Evolutionary conservation across 2,329 filamentous ascomycete species (phyloP).

Genomic region (Talaromyces sp.): DNA sequence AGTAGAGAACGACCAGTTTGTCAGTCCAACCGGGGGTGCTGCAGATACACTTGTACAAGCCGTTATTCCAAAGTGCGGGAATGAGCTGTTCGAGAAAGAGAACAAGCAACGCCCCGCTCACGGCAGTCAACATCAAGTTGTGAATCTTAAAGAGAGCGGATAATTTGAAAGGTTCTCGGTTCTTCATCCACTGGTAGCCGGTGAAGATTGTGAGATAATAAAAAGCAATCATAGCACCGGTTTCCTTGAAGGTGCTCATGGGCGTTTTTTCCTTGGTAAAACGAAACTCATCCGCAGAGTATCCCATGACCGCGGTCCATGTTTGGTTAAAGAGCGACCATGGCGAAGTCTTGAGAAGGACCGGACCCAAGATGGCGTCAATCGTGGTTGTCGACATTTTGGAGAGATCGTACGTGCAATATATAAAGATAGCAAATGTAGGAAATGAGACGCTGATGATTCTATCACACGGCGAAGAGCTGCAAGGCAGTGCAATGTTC

Average conservation of each 20-base stretch:
- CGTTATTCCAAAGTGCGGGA: slow-evolving; percentile 71
- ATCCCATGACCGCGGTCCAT: slow-evolving; percentile 69
- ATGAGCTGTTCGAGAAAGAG: slow-evolving; percentile 84
- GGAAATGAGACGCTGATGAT: not conserved
- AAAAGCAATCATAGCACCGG: slow-evolving; percentile 65
- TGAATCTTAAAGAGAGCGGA: slow-evolving; percentile 82
- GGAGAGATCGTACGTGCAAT: slow-evolving; percentile 3
- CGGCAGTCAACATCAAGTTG: slow-evolving; percentile 82
- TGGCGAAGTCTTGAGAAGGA: slow-evolving; percentile 38
- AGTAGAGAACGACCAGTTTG: slow-evolving; percentile 83
- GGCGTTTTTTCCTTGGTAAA: slow-evolving; percentile 75
- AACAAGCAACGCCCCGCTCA: slow-evolving; percentile 69
- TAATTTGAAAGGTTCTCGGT: slow-evolving; percentile 74
- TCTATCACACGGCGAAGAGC: not conserved
- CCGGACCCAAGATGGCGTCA: slow-evolving; percentile 12
- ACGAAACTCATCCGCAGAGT: slow-evolving; percentile 73
- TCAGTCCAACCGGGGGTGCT: slow-evolving; percentile 78
- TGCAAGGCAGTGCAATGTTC: not conserved
- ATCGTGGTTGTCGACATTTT: slow-evolving; percentile 16
- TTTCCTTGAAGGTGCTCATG: slow-evolving; percentile 79
- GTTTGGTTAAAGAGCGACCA: slow-evolving; percentile 87
- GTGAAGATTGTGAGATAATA: slow-evolving; percentile 90
- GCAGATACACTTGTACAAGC: slow-evolving; percentile 81
- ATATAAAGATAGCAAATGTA: not conserved
- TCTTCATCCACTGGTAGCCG: slow-evolving; percentile 81